Base-by-base conservation (phyloP, 768 basidiomycete genomes). In the Lentinus tigrinus region DNA sequence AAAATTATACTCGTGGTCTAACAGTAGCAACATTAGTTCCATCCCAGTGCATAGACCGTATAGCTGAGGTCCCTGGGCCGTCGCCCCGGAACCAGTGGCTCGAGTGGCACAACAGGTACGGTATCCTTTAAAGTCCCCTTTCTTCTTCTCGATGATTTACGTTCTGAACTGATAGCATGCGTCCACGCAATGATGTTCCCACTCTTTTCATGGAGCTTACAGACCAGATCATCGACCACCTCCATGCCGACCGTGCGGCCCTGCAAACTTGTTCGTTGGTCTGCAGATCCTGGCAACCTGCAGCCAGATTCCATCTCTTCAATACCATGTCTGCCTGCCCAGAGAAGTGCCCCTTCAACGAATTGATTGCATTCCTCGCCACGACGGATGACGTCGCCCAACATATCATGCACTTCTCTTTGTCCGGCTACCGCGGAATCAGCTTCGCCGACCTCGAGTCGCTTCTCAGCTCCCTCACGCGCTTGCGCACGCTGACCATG, bases 131-230 rank as follows among this genome's bases (percentile, higher is more conserved):
- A n/a, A n/a, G n/a, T n/a, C n/a, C n/a, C n/a, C n/a, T n/a, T n/a
- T n/a, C n/a, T n/a, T n/a, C n/a, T n/a, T n/a, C n/a, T n/a, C n/a
- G n/a, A n/a, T n/a, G n/a, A n/a, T n/a, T n/a, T n/a, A n/a, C n/a
- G n/a, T n/a, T n/a, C n/a, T n/a, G n/a, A n/a, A n/a, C n/a, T 11
- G 31, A 31, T 31, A 31, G 31, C 6, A 31, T 31, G 31, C 31
- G 31, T 3, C 6, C 7, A 7, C 6, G 31, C 31, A 6, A 31
- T 6, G 1, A 31, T 31, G 31, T 6, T 6, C 31, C 6, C 17
- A 40, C 39, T 16, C 7, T 78, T 8, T 76, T 77, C n/a, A 60
- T 69, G 38, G 70, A 72, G 57, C 53, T 72, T 43, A 62, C 60
- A 34, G 70, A 72, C 56, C 43, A 31, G 14, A 61, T 72, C 31